phyloP scores from a whole-genome alignment of 2,329 filamentous ascomycete species.

The Pestalotiopsis sp. region DNA sequence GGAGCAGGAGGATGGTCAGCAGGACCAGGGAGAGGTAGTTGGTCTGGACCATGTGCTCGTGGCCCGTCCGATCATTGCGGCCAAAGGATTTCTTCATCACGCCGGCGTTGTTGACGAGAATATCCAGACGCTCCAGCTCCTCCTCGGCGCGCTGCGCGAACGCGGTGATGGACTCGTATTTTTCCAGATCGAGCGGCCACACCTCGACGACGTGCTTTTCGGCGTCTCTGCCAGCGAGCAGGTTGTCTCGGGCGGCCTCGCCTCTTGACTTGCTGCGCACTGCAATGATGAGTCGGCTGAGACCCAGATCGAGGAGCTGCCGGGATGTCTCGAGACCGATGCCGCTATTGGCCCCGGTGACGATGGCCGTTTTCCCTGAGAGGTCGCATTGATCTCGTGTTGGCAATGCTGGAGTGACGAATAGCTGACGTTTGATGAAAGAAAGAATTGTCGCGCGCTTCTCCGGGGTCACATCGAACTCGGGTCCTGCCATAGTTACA shows the following conservation, averaged over 20 bases:
- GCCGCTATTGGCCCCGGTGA: constrained; percentile 36
- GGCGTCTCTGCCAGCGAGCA: neutral
- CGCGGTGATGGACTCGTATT: constrained; percentile 39
- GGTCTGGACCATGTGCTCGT: constrained; percentile 48
- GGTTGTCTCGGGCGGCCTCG: neutral
- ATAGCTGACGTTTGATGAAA: constrained; percentile 2
- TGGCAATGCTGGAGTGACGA: neutral
- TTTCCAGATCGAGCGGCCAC: constrained; percentile 43
- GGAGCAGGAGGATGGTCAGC: constrained; percentile 47
- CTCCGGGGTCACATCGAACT: neutral
- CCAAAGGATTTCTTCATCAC: constrained; percentile 21
- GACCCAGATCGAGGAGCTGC: constrained; percentile 30
- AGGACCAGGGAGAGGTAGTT: constrained; percentile 55
- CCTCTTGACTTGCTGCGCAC: constrained; percentile 34
- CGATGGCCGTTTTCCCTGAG: constrained; percentile 22
- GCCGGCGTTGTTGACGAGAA: constrained; percentile 39
- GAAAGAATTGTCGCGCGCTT: neutral
- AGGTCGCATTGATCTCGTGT: neutral
- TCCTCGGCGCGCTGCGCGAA: constrained; percentile 36
- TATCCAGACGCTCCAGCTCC: constrained; percentile 39
- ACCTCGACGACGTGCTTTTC: constrained; percentile 33
- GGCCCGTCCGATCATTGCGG: constrained; percentile 33
- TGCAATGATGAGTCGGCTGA: constrained; percentile 34
- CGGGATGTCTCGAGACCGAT: constrained; percentile 33
- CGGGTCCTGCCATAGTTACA: neutral